A percentile compares a stretch with the other conserved stretches of the same genome.
Conservation (phyloP, 768 basidiomycete species). For the Phlebiopsis gigantea region DNA sequence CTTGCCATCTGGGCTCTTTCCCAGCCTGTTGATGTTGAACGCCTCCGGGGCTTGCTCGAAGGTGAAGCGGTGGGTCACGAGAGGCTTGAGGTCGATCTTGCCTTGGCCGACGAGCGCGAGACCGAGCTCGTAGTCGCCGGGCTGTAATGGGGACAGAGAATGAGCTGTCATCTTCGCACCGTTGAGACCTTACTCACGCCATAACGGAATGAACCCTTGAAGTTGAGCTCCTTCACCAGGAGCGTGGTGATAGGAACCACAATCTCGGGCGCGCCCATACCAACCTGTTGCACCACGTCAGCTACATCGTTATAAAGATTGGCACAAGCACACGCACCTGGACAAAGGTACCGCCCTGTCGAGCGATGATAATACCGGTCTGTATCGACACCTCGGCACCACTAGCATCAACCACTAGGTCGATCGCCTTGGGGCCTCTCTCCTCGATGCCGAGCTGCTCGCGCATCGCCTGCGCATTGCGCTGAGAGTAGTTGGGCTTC, state of each 20-base stretch:
- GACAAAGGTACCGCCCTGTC: conserved; percentile 70
- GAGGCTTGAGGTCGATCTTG: conserved; percentile 78
- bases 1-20: conserved; percentile 83
- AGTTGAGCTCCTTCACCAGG: conserved; percentile 70
- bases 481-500: conserved; percentile 63
- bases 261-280: conserved; percentile 79
- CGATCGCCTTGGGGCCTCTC: conserved; percentile 65
- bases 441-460: conserved; percentile 61
- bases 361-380: conserved; percentile 72
- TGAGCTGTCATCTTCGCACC: background rate
- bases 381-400: conserved; percentile 92
- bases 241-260: conserved; percentile 66
- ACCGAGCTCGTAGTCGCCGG: conserved; percentile 81
- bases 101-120: conserved; percentile 80
- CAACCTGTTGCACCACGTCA: conserved; percentile 52
- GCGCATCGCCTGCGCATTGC: conserved; percentile 66
- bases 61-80: conserved; percentile 49
- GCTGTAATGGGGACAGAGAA: conserved; percentile 32
- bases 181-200: conserved; percentile 42
- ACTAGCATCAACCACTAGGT: conserved; percentile 87
- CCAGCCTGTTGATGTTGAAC: conserved; percentile 74
- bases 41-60: conserved; percentile 78
- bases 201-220: conserved; percentile 93
- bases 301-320: conserved; percentile 4
- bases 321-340: conserved; percentile 37